Evolutionary conservation across 805 yeast genomes (phyloP).

Genomic region (Saccharomyces mikatae): DNA sequence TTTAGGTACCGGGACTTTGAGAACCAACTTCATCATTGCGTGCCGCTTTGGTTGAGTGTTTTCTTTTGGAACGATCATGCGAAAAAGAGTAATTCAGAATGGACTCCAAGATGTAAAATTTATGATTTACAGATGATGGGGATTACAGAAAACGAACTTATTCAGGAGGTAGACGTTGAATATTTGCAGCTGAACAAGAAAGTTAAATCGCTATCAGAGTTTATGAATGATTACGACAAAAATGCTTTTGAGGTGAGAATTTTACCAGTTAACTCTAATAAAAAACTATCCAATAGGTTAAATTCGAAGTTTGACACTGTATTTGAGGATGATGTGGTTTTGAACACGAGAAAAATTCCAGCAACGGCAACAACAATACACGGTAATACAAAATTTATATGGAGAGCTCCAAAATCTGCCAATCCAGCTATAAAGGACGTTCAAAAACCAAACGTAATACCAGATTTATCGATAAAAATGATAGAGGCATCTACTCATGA

Average conservation of each 20-base stretch:
- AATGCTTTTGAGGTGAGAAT: slow-evolving; percentile 36
- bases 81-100: slow-evolving; percentile 39
- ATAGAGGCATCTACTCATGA: neutral
- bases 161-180: slow-evolving; percentile 53
- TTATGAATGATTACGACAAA: slow-evolving; percentile 64
- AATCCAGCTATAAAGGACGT: slow-evolving; percentile 19
- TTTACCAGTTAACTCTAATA: neutral
- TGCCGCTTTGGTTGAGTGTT: slow-evolving; percentile 93
- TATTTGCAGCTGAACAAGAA: slow-evolving; percentile 36
- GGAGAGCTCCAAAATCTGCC: slow-evolving; percentile 24
- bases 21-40: slow-evolving; percentile 54
- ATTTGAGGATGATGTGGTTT: neutral
- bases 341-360: neutral
- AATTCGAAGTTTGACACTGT: neutral
- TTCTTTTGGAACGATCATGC: slow-evolving; percentile 70
- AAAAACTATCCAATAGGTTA: neutral
- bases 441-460: slow-evolving; percentile 20
- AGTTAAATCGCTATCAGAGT: slow-evolving; percentile 40
- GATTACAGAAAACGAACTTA: slow-evolving; percentile 81
- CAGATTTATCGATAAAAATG: slow-evolving; percentile 10
- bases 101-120: slow-evolving; percentile 93
- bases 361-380: neutral
- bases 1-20: slow-evolving; percentile 58
- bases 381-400: slow-evolving; percentile 11
- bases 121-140: slow-evolving; percentile 98